These are phyloP conservation scores for Solanum ahanhuiri DNA, from an alignment of 257 asterid species.

Conservation along the genomic window DNA sequence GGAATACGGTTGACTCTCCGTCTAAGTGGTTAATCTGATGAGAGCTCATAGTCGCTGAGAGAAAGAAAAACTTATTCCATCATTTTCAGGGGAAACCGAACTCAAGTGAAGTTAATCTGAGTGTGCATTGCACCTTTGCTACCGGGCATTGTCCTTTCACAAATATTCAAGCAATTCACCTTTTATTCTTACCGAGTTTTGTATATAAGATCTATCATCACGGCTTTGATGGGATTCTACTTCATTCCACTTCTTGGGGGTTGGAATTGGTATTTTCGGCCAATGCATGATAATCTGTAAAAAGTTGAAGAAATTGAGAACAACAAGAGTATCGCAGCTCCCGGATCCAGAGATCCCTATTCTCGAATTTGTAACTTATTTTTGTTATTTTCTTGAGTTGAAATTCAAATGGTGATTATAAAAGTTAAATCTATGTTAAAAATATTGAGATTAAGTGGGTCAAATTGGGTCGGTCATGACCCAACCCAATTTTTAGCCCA, in stretches of 20 bases:
- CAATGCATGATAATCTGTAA: neutral
- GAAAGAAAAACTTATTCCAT: neutral
- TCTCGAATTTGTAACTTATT: neutral
- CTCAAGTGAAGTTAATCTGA: neutral
- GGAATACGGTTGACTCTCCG: no score
- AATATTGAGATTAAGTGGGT: neutral
- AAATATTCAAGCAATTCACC: no score
- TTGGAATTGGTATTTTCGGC: neutral
- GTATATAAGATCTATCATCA: neutral
- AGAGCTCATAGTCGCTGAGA: neutral
- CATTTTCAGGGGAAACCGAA: no score
- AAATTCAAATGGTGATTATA: neutral
- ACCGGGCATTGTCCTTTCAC: no score
- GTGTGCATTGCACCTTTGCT: neutral
- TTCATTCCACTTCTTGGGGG: neutral
- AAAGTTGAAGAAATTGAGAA: neutral
- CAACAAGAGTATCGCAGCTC: neutral
- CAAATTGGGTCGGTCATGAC: no score
- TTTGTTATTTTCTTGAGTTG: neutral
- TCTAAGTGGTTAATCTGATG: neutral
- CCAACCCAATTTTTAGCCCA: no score
- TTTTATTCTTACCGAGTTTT: neutral
- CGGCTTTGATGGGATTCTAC: neutral
- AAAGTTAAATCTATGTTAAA: no score
- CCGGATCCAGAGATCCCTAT: neutral